Evolutionary conservation across 768 basidiomycete species (phyloP).

Genomic region (Rubroboletus pulcherrimus): DNA sequence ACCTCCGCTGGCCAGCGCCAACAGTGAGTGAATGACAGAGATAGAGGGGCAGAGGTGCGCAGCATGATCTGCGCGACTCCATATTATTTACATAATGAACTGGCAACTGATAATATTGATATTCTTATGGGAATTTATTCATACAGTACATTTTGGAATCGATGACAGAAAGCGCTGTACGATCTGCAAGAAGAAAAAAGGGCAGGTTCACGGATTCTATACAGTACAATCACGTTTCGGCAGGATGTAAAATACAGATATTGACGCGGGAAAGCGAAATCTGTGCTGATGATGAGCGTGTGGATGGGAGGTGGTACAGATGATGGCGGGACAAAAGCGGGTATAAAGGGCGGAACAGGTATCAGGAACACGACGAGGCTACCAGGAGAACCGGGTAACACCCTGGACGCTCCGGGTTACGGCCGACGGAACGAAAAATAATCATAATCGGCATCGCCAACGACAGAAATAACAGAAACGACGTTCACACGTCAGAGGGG

Average conservation of each 20-base stretch:
- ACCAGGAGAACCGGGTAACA: constrained; percentile 14
- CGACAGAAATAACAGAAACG: constrained; percentile 1
- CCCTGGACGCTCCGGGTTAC: constrained; percentile 14
- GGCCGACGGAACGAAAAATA: constrained; percentile 20
- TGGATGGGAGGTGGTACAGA: constrained; percentile 24
- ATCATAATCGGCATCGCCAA: constrained; percentile 25
- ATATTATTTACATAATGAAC: too few species aligned
- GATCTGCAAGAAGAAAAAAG: constrained; percentile 5
- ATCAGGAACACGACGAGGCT: constrained; percentile 23
- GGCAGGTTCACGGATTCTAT: constrained; percentile 10
- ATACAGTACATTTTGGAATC: background rate
- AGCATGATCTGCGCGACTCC: too few species aligned
- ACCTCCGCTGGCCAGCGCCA: background rate
- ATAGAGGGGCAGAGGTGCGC: too few species aligned
- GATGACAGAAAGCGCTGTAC: constrained; percentile 1
- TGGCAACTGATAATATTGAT: too few species aligned
- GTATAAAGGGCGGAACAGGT: constrained; percentile 31
- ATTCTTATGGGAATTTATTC: background rate
- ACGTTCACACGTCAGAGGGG: constrained; percentile 14
- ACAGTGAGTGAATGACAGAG: too few species aligned
- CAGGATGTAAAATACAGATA: constrained; percentile 19
- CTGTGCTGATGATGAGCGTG: constrained; percentile 18
- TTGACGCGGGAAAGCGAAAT: constrained; percentile 9
- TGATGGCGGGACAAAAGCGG: constrained; percentile 23
- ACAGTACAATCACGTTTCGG: constrained; percentile 8